These are phyloP conservation scores for Astrephomene gubernaculifera DNA, from an alignment of 139 green algal genomes.

Conservation along the genomic window DNA sequence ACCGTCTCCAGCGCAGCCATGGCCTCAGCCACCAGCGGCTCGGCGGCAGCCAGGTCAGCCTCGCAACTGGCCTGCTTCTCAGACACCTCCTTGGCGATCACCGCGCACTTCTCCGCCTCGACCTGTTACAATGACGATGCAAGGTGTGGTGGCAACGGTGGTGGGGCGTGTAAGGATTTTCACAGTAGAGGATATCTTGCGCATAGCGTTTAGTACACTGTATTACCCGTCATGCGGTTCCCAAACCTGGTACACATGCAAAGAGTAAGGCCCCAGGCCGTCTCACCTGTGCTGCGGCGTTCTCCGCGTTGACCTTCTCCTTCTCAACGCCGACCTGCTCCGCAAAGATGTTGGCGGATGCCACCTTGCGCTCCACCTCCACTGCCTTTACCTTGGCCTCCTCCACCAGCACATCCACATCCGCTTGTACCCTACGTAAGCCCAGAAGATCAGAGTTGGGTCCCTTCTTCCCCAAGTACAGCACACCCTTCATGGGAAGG, in stretches of 20 bases:
- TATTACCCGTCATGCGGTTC: too few relatives aligned
- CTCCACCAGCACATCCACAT: conserved; percentile 92
- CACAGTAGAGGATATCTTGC: too few relatives aligned
- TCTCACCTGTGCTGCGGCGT: conserved; percentile 70
- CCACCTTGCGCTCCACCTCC: conserved; percentile 91
- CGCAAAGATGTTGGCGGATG: conserved; percentile 83
- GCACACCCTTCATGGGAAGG: too few relatives aligned
- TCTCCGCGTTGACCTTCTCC: conserved; percentile 90
- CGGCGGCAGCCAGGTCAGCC: conserved; percentile 84
- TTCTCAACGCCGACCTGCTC: conserved; percentile 86
- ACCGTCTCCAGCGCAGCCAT: conserved; percentile 90
- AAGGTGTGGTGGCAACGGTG: background rate
- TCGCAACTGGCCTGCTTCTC: conserved; percentile 87
- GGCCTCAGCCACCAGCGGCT: conserved; percentile 85
- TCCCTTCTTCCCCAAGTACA: too few relatives aligned
- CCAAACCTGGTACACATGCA: background rate
- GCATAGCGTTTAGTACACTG: too few relatives aligned
- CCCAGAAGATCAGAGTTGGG: too few relatives aligned
- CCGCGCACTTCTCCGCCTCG: conserved; percentile 87
- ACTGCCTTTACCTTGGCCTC: conserved; percentile 86
- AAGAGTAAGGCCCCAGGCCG: too few relatives aligned
- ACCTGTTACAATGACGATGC: conserved; percentile 44
- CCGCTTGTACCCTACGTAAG: conserved; percentile 59
- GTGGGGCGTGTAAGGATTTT: too few relatives aligned
- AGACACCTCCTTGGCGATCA: conserved; percentile 84